Evolutionary conservation across 1,284 basidiomycete species (phyloP), one percentile per base, ranked within the genome.

Genomic region (Pholiota adiposa): DNA sequence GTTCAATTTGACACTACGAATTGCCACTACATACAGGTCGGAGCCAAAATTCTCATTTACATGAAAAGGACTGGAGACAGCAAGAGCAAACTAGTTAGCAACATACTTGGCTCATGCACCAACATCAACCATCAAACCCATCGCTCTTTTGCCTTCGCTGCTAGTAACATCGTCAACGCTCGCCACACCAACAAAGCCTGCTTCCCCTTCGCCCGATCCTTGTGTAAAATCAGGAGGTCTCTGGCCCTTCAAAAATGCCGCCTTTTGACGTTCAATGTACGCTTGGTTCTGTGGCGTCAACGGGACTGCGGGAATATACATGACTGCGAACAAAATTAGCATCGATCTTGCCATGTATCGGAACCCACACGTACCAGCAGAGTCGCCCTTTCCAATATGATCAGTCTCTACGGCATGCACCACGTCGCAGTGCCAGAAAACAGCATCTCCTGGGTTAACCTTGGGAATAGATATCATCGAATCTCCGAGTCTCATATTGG

Each of bases 381-480:
- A 93, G 64, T 94, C 91, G 18, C 76, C 80, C 0, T 71, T 72
- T 1, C 94, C 94, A 0, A 74, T 78, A 70, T 96, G 93, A 48
- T 84, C 79, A 40, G 72, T 63, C 72, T 96, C 94, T 54, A 96
- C 93, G 0, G 90, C 81, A 69, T 96, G 94, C 3, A 95, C 81
- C 11, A 89, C 83, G 71, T 94, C 90, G 67, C 88, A 91, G 71
- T 94, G 93, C 93, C 93, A 95, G 77, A 93, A 93, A 1, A 93
- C 92, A 71, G 89, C 86, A 69, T 95, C 93, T 2, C 93, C 94
- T 0, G 93, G 92, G 38, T 79, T 77, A 8, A 94, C 91, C 60
- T 79, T 81, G 0, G 91, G 90, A 8, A 91, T 79, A 2, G 90
- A 87, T 2, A 86, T 84, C 90, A 95, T 94, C 1, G 87, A 89